Evolutionary conservation across 2,329 filamentous ascomycete genomes (phyloP), one percentile per base, ranked within the genome.

Genomic region (Microthyrium microscopicum): DNA sequence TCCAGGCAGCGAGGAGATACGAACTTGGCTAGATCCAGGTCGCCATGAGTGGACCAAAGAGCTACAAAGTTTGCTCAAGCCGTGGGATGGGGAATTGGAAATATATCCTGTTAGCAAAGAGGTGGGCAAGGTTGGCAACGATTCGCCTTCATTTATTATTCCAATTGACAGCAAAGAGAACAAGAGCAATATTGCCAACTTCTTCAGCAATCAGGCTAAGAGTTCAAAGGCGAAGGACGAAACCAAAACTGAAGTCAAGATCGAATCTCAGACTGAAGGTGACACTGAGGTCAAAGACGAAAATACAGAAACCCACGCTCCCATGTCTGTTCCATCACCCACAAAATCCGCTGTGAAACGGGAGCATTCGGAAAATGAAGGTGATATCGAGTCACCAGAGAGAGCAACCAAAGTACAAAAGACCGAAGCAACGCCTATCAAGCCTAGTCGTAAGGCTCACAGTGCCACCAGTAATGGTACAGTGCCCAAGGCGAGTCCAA

Each of bases 61-160:
- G 35, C 60, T 95, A 19, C 84, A 94, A 50, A 62, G 62, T 1
- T 57, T 92, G 1, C 59, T 95, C n/a, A 77, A 70, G 47, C 85
- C 89, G 0, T 93, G 73, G 42, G 56, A 70, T 4, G 81, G 80
- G 4, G 76, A 81, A 35, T 59, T 98, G 6, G 82, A 91, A 35
- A 74, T 80, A 34, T 94, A 93, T 49, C 74, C 78, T 1, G 89
- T 98, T 2, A 73, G 67, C 45, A 80, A 82, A 50, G 85, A 89
- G 4, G 87, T 95, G 0, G 85, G 85, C 1, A 95, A 93, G 56
- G 85, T 93, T 0, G 85, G 87, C 5, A 93, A 92, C 44, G 80
- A 92, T 52, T 91, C 80, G 15, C 73, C 82, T 0, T 68, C 66
- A 1, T 93, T 94, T 47, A 67, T 94, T 28, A 61, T 93, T 2